These are phyloP conservation scores for Bassia scoparia DNA, from an alignment of 148 eudicot genomes.

Conservation along the genomic window DNA sequence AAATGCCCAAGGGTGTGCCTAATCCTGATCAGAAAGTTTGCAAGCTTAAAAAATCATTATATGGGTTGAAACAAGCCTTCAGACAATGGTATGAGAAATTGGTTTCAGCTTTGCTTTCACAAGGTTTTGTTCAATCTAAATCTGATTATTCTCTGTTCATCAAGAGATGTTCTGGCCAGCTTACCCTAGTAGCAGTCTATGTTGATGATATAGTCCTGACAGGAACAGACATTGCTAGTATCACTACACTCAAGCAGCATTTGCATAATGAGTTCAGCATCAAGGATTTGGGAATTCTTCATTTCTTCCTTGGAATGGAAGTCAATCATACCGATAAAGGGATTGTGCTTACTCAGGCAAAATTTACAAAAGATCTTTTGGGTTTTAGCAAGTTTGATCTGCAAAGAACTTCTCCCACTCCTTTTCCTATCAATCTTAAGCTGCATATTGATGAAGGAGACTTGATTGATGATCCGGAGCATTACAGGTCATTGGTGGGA, in stretches of 20 bases:
- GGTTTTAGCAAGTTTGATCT: not conserved
- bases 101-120: not conserved
- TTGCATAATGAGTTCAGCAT: not conserved
- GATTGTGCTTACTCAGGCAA: not conserved
- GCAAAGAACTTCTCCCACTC: not conserved
- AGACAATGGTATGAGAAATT: not conserved
- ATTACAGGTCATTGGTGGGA: not conserved
- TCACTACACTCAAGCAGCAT: not conserved
- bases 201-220: constrained; percentile 5
- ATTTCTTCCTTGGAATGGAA: not conserved
- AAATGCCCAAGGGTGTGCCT: not conserved
- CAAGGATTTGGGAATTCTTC: not conserved
- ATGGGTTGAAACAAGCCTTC: not conserved
- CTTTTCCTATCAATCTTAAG: not conserved
- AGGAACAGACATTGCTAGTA: not conserved
- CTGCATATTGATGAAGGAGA: not conserved
- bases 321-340: not conserved
- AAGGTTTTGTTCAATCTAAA: not conserved
- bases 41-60: not conserved
- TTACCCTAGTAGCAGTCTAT: not conserved
- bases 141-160: not conserved
- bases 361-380: not conserved
- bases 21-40: not conserved
- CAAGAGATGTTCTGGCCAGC: not conserved
- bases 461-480: not conserved